Conservation (phyloP, 2,329 filamentous ascomycete species). For the Clonostachys sp. region DNA sequence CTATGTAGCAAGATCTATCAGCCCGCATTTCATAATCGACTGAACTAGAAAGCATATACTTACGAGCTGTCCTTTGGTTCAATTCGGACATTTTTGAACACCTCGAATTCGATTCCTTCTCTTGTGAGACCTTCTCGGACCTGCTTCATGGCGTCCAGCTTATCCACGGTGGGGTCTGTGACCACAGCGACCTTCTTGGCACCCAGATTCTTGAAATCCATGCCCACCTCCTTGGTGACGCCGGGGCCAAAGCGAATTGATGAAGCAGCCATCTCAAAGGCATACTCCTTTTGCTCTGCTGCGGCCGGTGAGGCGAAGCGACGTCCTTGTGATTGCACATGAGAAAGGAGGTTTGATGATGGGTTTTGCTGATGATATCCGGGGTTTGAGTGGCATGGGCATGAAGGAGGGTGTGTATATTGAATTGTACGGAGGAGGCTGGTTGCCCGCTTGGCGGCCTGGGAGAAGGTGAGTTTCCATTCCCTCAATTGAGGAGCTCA, state of each 20-base stretch:
- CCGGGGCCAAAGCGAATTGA: constrained; percentile 92
- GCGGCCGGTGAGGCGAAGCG: constrained; percentile 65
- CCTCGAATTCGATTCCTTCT: constrained; percentile 75
- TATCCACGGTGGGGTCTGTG: constrained; percentile 77
- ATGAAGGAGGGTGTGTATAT: constrained; percentile 80
- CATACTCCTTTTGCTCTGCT: constrained; percentile 81
- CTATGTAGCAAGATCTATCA: constrained; percentile 32
- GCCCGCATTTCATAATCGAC: not conserved
- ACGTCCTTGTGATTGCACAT: constrained; percentile 10
- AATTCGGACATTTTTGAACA: constrained; percentile 76
- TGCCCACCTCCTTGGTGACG: constrained; percentile 91
- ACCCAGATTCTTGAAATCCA: constrained; percentile 93
- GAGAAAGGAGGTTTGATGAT: constrained; percentile 50
- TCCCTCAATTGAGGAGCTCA: not conserved
- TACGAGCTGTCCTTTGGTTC: constrained; percentile 95
- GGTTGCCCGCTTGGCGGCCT: constrained; percentile 61
- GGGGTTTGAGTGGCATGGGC: constrained; percentile 91
- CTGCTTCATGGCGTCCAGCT: constrained; percentile 85
- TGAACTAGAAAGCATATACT: constrained; percentile 22
- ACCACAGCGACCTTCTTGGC: constrained; percentile 86
- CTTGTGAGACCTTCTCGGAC: constrained; percentile 73
- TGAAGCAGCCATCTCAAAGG: constrained; percentile 97
- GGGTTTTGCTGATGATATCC: constrained; percentile 71
- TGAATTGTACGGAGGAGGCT: constrained; percentile 85
- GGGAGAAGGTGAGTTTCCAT: constrained; percentile 1